A percentile compares a stretch with the other conserved stretches of the same genome.
phyloP scores from a whole-genome alignment of 495 filamentous ascomycete species.

The Xylaria flabelliformis region DNA sequence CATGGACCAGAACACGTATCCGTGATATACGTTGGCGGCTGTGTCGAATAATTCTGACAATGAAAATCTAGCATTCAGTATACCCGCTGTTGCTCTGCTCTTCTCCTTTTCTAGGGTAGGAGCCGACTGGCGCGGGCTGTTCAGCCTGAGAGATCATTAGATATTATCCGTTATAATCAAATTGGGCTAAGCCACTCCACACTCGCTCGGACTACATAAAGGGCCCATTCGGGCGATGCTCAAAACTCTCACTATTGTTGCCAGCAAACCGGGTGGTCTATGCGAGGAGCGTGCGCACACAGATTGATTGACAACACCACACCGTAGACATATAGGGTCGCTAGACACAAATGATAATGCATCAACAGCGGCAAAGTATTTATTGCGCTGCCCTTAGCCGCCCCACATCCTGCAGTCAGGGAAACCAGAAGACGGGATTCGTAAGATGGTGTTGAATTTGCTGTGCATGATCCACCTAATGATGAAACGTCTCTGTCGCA shows the following conservation, averaged over 20 bases:
- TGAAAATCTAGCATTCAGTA: conserved; percentile 75
- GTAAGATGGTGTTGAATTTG: background rate
- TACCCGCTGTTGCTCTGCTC: conserved; percentile 71
- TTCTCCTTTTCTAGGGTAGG: conserved; percentile 89
- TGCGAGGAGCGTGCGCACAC: background rate
- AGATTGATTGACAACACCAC: background rate
- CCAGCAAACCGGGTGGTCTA: background rate
- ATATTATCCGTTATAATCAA: conserved; percentile 16
- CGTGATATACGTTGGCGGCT: conserved; percentile 89
- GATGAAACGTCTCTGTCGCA: background rate
- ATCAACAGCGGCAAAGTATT: background rate
- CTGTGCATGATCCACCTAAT: background rate
- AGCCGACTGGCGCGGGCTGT: conserved; percentile 70
- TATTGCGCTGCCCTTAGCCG: background rate
- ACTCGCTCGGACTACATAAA: conserved; percentile 39
- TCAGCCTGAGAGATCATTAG: conserved; percentile 55
- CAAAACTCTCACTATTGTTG: conserved; percentile 5
- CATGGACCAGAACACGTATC: conserved; percentile 95
- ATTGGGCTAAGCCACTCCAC: conserved; percentile 26
- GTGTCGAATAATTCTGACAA: conserved; percentile 79
- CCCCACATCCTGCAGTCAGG: background rate
- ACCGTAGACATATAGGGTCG: background rate
- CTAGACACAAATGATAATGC: conserved; percentile 1
- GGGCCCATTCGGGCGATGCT: background rate
- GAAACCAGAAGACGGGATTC: background rate